Percentiles rank a stretch among this genome's conserved stretches.
phyloP scores from a whole-genome alignment of 169 alveolate genomes.

The Babesia sp. region DNA sequence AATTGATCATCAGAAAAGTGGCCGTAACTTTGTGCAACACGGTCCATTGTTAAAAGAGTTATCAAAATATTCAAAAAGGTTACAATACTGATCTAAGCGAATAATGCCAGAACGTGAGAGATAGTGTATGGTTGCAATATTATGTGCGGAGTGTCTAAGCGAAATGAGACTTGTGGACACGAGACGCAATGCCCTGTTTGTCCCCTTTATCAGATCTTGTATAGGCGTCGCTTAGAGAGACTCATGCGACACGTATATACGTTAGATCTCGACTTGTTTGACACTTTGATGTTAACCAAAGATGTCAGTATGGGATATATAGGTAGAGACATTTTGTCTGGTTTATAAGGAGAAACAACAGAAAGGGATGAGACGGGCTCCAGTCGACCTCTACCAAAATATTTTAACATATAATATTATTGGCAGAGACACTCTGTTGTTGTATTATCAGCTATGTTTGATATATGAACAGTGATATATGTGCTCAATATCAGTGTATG shows the following conservation, averaged over 20 bases:
- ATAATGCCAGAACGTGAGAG: neutral
- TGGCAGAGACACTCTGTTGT: too few species aligned
- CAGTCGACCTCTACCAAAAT: too few species aligned
- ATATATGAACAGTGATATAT: too few species aligned
- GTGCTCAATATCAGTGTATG: too few species aligned
- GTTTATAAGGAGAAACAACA: too few species aligned
- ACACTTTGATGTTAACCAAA: neutral
- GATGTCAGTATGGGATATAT: too few species aligned
- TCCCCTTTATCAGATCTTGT: neutral
- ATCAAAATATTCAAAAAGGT: neutral
- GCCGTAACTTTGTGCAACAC: neutral
- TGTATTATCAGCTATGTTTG: too few species aligned
- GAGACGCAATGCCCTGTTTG: neutral
- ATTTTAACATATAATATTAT: too few species aligned
- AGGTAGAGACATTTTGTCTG: too few species aligned
- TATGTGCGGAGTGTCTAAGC: neutral
- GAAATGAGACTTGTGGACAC: neutral
- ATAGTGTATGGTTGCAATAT: neutral
- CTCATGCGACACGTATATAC: too few species aligned
- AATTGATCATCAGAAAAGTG: neutral
- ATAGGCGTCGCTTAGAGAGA: neutral
- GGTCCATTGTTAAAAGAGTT: neutral
- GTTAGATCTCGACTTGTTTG: neutral
- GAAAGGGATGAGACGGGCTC: too few species aligned
- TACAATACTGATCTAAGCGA: too few species aligned